phyloP scores from a whole-genome alignment of 306 rosid genomes.

The Quercus aquifolioides region DNA sequence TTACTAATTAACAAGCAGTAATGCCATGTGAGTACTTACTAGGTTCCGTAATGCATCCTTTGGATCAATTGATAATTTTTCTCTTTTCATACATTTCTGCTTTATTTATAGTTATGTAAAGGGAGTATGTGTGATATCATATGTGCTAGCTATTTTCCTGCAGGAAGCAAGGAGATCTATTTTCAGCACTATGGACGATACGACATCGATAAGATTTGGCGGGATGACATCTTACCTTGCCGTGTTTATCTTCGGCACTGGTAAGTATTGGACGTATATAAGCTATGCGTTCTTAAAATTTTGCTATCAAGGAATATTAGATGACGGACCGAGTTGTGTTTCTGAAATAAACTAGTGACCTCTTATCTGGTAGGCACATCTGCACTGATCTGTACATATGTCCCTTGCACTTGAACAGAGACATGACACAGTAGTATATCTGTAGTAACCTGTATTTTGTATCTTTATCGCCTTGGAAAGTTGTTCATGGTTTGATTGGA shows the following conservation, averaged over 20 bases:
- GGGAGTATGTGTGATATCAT: background rate
- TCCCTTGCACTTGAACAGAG: background rate
- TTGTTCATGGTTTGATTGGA: background rate
- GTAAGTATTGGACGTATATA: conserved; percentile 40
- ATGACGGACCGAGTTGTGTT: background rate
- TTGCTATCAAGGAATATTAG: background rate
- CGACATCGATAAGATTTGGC: conserved; percentile 81
- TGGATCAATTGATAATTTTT: conserved; percentile 1
- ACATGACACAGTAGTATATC: background rate
- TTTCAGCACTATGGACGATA: conserved; percentile 70
- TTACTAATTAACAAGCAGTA: background rate
- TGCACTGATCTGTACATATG: background rate
- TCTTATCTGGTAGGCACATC: background rate
- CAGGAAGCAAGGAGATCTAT: conserved; percentile 73
- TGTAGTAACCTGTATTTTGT: background rate
- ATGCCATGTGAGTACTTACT: background rate
- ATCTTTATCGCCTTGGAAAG: background rate
- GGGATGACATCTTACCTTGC: conserved; percentile 91
- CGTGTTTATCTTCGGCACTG: conserved; percentile 92
- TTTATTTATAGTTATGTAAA: background rate
- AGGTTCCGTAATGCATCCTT: conserved; percentile 1
- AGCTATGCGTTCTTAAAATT: background rate
- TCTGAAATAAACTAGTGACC: background rate
- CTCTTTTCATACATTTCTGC: background rate
- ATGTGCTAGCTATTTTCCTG: conserved; percentile 1